Evolutionary conservation across 129 eudicot genomes (phyloP), one percentile per base, ranked within the genome.

Genomic region (Calendula officinalis): DNA sequence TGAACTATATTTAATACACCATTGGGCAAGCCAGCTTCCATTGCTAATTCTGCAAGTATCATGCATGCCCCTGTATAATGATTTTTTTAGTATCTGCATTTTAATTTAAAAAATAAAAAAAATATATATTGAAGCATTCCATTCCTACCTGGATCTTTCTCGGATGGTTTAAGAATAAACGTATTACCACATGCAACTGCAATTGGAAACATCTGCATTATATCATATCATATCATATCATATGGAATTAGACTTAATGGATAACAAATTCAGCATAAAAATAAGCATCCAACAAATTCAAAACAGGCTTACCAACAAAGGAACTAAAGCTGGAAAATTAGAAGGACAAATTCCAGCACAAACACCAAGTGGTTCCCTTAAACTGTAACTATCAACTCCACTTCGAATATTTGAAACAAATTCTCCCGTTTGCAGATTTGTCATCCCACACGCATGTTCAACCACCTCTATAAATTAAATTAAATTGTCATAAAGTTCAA

Each of bases 341-440:
- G 82, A 90, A 38, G 97, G 95, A 41, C 97, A 90, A 55, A 90
- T 86, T 56, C 97, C 97, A 58, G 97, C 97, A 90, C 97, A 90
- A 75, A 90, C 83, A 58, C 97, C 97, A 52, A 90, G 85, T 30
- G 97, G 97, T 67, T 90, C 97, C 70, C 97, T 81, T 55, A 86
- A 53, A 78, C 91, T 90, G 68, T 90, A 90, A 75, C 87, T 81
- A 70, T 90, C 97, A 45, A 86, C 80, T 57, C 97, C 97, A 78
- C 74, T 79, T 42, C 91, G 67, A 7, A 84, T 80, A 60, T 90
- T 90, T 60, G 97, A 81, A 42, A 82, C 91, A 77, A 73, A 90
- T 71, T 90, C 97, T 62, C 97, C 97, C 92, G 78, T 90, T 71
- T 90, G 97, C 70, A 90, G 71, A 56, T 74, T 79, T 56, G 83